These are phyloP conservation scores for Pichia thaimueangensis DNA, from an alignment of 805 yeast genomes.

Conservation along the genomic window DNA sequence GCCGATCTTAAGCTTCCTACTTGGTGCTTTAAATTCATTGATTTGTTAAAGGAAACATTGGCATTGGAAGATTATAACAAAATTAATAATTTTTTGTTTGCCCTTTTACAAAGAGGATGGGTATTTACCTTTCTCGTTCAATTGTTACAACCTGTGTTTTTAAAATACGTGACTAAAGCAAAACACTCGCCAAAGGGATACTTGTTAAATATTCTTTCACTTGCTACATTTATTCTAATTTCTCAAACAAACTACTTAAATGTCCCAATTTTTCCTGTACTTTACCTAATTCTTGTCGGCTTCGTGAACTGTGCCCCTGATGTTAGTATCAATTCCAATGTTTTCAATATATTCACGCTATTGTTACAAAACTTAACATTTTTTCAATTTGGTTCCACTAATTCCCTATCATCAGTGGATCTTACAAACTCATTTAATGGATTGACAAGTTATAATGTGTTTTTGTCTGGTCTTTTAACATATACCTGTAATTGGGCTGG, in stretches of 20 bases:
- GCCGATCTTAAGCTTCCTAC: slow-evolving; percentile 15
- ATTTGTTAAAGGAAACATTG: slow-evolving; percentile 29
- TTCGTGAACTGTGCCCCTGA: slow-evolving; percentile 14
- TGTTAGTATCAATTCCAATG: slow-evolving; percentile 13
- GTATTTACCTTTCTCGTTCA: slow-evolving; percentile 10
- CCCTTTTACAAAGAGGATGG: slow-evolving; percentile 22
- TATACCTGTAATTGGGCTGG: slow-evolving; percentile 81
- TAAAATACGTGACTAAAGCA: not conserved
- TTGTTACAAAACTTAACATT: slow-evolving; percentile 70
- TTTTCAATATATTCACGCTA: slow-evolving; percentile 33
- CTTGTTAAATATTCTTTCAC: slow-evolving; percentile 31
- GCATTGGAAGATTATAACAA: slow-evolving; percentile 26
- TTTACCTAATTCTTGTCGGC: slow-evolving; percentile 29
- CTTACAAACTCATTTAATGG: slow-evolving; percentile 92
- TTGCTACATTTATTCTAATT: slow-evolving; percentile 39
- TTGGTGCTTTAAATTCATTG: slow-evolving; percentile 20
- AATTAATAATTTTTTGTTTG: slow-evolving; percentile 19
- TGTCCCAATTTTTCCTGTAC: slow-evolving; percentile 42
- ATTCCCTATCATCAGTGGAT: slow-evolving; percentile 86
- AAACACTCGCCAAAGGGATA: slow-evolving; percentile 15
- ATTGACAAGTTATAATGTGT: slow-evolving; percentile 57
- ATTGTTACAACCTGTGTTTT: slow-evolving; percentile 17
- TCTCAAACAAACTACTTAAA: slow-evolving; percentile 50
- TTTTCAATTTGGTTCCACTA: slow-evolving; percentile 85
- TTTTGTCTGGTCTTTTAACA: slow-evolving; percentile 70